Evolutionary conservation across 768 basidiomycete species (phyloP).

Genomic region (Phanerochaete sordida): DNA sequence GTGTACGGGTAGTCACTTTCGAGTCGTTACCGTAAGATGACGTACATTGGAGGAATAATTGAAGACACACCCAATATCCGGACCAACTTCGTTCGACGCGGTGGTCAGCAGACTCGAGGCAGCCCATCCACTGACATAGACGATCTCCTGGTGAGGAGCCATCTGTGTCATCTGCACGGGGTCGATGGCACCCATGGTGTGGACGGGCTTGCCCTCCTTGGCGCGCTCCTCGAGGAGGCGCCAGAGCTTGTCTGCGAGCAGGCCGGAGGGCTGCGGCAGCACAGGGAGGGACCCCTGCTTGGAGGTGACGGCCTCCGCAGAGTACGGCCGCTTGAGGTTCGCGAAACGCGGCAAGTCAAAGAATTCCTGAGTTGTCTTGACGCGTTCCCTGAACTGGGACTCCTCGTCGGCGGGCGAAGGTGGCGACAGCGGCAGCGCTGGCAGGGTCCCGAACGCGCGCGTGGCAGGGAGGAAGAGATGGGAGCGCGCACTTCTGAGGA

Average conservation of each 20-base stretch:
- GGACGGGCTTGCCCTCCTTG: conserved; percentile 64
- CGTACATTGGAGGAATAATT: too few relatives aligned
- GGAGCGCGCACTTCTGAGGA: conserved; percentile 11
- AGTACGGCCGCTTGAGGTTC: conserved; percentile 73
- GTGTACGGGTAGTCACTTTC: conserved; percentile 98
- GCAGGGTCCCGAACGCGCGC: conserved; percentile 12
- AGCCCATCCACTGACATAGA: conserved; percentile 95
- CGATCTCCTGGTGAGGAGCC: conserved; percentile 80
- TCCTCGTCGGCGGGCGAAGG: conserved; percentile 58
- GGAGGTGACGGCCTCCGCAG: conserved; percentile 72
- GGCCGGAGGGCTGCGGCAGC: conserved; percentile 66
- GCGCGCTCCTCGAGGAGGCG: conserved; percentile 59
- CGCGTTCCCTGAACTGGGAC: conserved; percentile 55
- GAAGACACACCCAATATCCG: conserved; percentile 72
- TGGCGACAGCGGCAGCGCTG: conserved; percentile 50
- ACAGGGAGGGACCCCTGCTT: conserved; percentile 89
- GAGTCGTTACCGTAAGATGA: too few relatives aligned
- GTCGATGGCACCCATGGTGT: conserved; percentile 92
- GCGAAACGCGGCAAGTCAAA: conserved; percentile 74
- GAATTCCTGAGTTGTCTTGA: conserved; percentile 65
- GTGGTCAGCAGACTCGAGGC: conserved; percentile 84
- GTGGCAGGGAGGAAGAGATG: conserved; percentile 33
- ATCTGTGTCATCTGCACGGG: conserved; percentile 95
- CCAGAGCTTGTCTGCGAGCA: conserved; percentile 88
- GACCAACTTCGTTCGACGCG: conserved; percentile 88